Evolutionary conservation across 176 grass and related monocot genomes (phyloP).

Genomic region (Chrysopogon serrulatus): DNA sequence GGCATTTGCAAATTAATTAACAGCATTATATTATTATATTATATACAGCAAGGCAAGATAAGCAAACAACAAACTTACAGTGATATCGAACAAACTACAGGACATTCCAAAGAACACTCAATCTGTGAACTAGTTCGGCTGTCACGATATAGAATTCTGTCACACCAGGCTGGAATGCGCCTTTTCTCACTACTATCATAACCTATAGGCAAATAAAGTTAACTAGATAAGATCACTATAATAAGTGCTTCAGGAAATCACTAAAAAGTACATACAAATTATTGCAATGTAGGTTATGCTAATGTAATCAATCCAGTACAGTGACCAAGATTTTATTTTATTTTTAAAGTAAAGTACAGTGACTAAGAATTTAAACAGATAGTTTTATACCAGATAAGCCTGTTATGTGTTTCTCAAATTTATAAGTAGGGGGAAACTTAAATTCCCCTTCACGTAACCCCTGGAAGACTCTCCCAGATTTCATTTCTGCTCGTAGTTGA

Average conservation of each 20-base stretch:
- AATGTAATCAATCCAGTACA: not conserved
- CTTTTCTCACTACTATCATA: slow-evolving; percentile 95
- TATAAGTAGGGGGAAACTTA: slow-evolving; percentile 85
- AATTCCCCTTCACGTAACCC: slow-evolving; percentile 82
- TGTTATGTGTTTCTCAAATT: slow-evolving; percentile 78
- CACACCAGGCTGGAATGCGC: slow-evolving; percentile 96
- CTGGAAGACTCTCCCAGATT: slow-evolving; percentile 78
- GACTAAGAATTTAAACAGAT: slow-evolving; percentile 3
- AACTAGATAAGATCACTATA: not conserved
- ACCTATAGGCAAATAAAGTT: slow-evolving; percentile 37
- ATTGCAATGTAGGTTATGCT: not conserved
- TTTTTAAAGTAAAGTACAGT: too few relatives aligned
- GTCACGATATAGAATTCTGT: slow-evolving; percentile 86
- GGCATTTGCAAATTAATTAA: not conserved
- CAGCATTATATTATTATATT: slow-evolving; percentile 6
- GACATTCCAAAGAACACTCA: slow-evolving; percentile 63
- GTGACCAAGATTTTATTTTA: not conserved
- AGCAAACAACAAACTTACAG: slow-evolving; percentile 52
- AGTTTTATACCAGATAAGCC: slow-evolving; percentile 60
- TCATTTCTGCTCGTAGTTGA: slow-evolving; percentile 86
- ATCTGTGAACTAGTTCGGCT: slow-evolving; percentile 44
- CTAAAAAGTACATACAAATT: not conserved
- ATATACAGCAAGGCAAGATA: not conserved
- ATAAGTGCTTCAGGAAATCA: not conserved
- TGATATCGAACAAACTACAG: slow-evolving; percentile 78